Percentiles rank a stretch among this genome's conserved stretches.
Evolutionary conservation across 1,139 yeast genomes (phyloP).

Genomic region (Suhomyces coccinellae): DNA sequence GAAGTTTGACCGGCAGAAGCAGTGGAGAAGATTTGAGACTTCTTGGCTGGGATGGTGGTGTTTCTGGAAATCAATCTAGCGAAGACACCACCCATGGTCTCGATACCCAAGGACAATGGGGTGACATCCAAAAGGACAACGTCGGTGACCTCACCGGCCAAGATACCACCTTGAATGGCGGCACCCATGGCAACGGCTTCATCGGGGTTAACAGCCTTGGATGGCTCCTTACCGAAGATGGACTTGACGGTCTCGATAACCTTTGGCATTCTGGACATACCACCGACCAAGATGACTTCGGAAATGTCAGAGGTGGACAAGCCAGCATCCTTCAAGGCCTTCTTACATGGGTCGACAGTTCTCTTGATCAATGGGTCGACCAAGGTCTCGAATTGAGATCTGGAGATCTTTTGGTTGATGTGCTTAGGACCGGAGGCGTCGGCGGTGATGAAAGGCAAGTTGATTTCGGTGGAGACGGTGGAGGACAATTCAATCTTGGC

Average conservation of each 20-base stretch:
- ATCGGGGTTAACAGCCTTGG: constrained; percentile 99
- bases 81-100: constrained; percentile 98
- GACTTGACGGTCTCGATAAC: constrained; percentile 94
- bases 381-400: constrained; percentile 89
- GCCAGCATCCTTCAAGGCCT: constrained; percentile 96
- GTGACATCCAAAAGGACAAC: constrained; percentile 94
- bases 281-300: constrained; percentile 98
- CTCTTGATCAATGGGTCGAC: constrained; percentile 91
- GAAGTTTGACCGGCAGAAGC: constrained; percentile 99
- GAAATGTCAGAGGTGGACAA: constrained; percentile 82
- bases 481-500: constrained; percentile 98
- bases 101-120: constrained; percentile 96
- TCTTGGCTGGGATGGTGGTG: constrained; percentile 97
- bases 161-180: constrained; percentile 98
- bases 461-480: constrained; percentile 88
- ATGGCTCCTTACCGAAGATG: constrained; percentile 92
- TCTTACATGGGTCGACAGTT: constrained; percentile 96
- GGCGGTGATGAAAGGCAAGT: constrained; percentile 95
- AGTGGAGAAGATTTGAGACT: constrained; percentile 96
- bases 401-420: constrained; percentile 88
- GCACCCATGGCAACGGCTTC: constrained; percentile 99
- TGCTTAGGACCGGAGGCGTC: constrained; percentile 98
- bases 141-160: constrained; percentile 98
- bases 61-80: constrained; percentile 97
- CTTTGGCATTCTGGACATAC: constrained; percentile 99